These are phyloP conservation scores for Gymnopilus dilepis DNA, from an alignment of 768 basidiomycete genomes.

Conservation along the genomic window DNA sequence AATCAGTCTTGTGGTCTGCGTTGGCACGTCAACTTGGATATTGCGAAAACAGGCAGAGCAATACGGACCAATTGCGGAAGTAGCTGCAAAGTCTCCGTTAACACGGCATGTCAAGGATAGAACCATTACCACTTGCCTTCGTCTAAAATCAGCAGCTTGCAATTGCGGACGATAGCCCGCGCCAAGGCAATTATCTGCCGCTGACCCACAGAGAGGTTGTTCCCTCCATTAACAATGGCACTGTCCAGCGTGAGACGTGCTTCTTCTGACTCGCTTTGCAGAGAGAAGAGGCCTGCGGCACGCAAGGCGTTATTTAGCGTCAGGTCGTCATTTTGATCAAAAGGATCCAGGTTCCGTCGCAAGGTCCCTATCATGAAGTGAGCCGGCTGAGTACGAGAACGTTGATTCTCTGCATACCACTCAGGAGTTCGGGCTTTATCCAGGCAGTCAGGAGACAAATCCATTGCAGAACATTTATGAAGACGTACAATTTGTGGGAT, in stretches of 20 bases:
- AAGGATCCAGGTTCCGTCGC: conserved; percentile 69
- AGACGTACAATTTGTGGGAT: conserved; percentile 48
- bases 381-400: too few relatives aligned
- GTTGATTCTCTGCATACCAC: conserved; percentile 40
- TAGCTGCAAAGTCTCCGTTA: conserved; percentile 37
- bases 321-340: conserved; percentile 58
- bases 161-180: conserved; percentile 14
- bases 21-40: too few relatives aligned
- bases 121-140: too few relatives aligned
- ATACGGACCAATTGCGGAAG: conserved; percentile 52
- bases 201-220: conserved; percentile 15
- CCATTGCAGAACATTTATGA: background rate
- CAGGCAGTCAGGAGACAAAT: background rate
- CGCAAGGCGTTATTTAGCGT: conserved; percentile 43
- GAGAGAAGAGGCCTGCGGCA: conserved; percentile 44
- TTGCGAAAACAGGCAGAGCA: too few relatives aligned
- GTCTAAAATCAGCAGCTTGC: conserved; percentile 15
- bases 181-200: conserved; percentile 16
- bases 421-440: conserved; percentile 52
- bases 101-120: too few relatives aligned
- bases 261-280: conserved; percentile 49
- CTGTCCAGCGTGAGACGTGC: conserved; percentile 52
- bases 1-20: conserved; percentile 65
- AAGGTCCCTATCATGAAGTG: conserved; percentile 39
- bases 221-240: conserved; percentile 11